Conservation (phyloP, 495 filamentous ascomycete genomes). For the Xylona heveae region DNA sequence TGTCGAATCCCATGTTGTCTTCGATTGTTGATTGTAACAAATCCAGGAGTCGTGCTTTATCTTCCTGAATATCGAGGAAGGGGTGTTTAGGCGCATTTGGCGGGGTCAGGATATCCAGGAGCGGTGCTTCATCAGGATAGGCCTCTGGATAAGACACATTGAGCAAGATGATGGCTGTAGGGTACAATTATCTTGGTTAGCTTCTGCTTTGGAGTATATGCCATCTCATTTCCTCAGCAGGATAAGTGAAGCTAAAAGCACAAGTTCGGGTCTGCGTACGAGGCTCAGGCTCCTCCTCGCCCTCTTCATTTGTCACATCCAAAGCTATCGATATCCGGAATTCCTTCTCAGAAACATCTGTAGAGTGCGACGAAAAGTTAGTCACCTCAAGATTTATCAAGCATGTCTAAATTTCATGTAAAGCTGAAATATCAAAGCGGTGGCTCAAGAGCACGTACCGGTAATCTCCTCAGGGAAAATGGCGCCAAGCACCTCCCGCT, state of each 20-base stretch:
- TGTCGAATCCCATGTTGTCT: conserved; percentile 92
- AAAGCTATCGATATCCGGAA: conserved; percentile 67
- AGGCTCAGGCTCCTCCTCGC: conserved; percentile 29
- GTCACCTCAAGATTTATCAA: too few species aligned
- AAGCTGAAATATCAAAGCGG: background rate
- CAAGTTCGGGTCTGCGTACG: conserved; percentile 13
- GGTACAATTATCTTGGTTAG: conserved; percentile 3
- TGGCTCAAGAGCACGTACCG: conserved; percentile 25
- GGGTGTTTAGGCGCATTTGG: conserved; percentile 43
- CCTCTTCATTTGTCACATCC: conserved; percentile 43
- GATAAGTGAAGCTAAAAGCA: background rate
- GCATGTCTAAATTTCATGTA: background rate
- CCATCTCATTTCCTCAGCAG: too few species aligned
- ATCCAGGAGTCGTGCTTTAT: conserved; percentile 49
- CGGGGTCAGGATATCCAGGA: conserved; percentile 50
- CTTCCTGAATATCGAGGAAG: conserved; percentile 38
- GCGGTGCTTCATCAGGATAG: conserved; percentile 73
- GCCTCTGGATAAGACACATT: conserved; percentile 66
- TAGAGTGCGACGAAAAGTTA: conserved; percentile 1
- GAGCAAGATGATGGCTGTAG: conserved; percentile 41
- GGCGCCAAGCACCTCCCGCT: conserved; percentile 90
- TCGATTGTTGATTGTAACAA: conserved; percentile 47
- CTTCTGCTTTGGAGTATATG: conserved; percentile 18
- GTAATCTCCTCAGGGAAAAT: conserved; percentile 97
- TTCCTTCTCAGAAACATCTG: conserved; percentile 71